phyloP scores from a whole-genome alignment of 1,139 yeast genomes.

The Saccharomyces hybrid region DNA sequence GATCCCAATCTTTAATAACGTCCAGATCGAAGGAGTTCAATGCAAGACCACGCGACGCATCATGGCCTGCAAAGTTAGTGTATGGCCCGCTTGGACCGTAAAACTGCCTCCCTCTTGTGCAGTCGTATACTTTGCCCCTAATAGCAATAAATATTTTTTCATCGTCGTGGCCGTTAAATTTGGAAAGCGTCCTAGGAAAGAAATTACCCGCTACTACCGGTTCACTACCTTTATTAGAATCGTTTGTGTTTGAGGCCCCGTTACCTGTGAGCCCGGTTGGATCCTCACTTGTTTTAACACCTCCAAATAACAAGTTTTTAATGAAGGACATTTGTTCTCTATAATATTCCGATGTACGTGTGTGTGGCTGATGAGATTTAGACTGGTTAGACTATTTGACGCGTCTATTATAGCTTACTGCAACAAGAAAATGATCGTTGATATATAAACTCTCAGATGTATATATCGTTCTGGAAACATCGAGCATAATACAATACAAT shows the following conservation, averaged over 20 bases:
- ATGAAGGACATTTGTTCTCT: conserved; percentile 36
- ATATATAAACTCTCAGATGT: neutral
- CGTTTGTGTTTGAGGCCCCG: conserved; percentile 5
- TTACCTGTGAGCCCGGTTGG: conserved; percentile 30
- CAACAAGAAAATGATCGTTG: neutral
- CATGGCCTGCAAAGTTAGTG: conserved; percentile 92
- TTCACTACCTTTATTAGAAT: conserved; percentile 30
- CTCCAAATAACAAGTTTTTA: conserved; percentile 34
- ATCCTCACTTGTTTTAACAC: conserved; percentile 34
- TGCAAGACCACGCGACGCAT: conserved; percentile 92
- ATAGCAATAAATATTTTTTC: conserved; percentile 78
- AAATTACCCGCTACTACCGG: conserved; percentile 73
- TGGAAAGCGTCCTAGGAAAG: conserved; percentile 66
- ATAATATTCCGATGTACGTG: neutral
- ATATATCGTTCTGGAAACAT: neutral
- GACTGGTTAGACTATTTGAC: neutral
- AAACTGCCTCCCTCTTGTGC: conserved; percentile 69
- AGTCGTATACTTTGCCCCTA: conserved; percentile 80
- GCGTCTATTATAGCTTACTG: neutral
- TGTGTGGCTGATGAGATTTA: neutral
- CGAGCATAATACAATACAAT: neutral
- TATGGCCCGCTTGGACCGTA: conserved; percentile 98
- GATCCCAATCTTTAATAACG: conserved; percentile 49
- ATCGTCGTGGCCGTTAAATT: conserved; percentile 73
- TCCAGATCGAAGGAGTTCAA: conserved; percentile 74